These are phyloP conservation scores for Cladorrhinum sp. DNA, from an alignment of 2,329 filamentous ascomycete species.

Conservation along the genomic window DNA sequence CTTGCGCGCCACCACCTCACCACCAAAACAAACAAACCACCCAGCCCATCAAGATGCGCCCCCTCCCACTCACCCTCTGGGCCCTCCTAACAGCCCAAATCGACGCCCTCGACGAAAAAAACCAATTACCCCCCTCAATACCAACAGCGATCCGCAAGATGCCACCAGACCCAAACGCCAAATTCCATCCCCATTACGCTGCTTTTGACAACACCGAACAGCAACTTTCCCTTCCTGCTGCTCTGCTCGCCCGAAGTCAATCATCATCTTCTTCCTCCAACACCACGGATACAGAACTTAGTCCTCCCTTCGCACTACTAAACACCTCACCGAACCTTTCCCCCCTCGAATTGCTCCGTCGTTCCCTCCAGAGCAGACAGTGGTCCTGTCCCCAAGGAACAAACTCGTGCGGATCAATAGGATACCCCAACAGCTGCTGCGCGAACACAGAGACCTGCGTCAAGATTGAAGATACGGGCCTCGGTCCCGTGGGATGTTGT, in stretches of 20 bases:
- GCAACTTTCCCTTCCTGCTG: background rate
- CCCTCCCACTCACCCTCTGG: conserved; percentile 41
- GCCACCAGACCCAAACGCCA: conserved; percentile 66
- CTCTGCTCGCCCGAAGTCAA: background rate
- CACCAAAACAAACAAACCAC: background rate
- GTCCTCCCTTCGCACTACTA: conserved; percentile 53
- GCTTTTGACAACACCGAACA: conserved; percentile 38
- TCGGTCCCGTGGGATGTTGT: conserved; percentile 74
- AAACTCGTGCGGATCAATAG: conserved; percentile 60
- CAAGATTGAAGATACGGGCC: conserved; percentile 56
- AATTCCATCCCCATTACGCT: conserved; percentile 69
- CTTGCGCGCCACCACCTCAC: background rate
- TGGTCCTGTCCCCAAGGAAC: conserved; percentile 67
- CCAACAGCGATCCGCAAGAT: conserved; percentile 71
- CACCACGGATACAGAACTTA: too few relatives aligned
- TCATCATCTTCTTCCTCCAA: conserved; percentile 31
- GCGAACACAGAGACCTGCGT: conserved; percentile 64
- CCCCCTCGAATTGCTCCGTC: background rate
- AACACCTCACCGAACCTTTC: conserved; percentile 22
- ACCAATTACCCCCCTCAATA: conserved; percentile 25
- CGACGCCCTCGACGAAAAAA: conserved; percentile 34
- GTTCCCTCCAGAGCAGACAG: conserved; percentile 50
- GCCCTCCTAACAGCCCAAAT: conserved; percentile 43
- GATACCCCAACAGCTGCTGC: conserved; percentile 71
- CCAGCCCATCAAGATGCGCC: conserved; percentile 36